A percentile compares a stretch with the other conserved stretches of the same genome.
Evolutionary conservation across 106 monocot genomes (phyloP).

Genomic region (Acanthochlamys bracteata): DNA sequence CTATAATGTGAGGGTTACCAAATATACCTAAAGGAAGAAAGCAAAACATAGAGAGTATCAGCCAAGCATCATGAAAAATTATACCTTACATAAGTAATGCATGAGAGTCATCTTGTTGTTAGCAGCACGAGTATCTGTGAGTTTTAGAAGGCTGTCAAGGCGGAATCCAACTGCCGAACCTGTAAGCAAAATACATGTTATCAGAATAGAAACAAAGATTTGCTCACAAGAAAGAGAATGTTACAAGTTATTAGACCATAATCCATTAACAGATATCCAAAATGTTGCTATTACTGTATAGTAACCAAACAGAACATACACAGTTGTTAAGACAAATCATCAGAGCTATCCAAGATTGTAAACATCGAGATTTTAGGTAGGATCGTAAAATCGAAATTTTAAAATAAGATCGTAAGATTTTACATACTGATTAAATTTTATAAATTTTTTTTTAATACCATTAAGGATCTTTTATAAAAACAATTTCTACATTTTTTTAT

Average conservation of each 20-base stretch:
- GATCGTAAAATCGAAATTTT: no score
- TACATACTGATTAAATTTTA: no score
- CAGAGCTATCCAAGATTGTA: no score
- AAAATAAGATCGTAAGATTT: no score
- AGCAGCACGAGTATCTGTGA: conserved; percentile 82
- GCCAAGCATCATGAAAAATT: not conserved
- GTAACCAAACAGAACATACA: no score
- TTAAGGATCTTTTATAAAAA: no score
- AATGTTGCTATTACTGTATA: no score
- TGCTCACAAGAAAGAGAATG: not conserved
- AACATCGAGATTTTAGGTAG: no score
- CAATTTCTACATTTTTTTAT: no score
- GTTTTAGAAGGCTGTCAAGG: conserved; percentile 78
- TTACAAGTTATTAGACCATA: not conserved
- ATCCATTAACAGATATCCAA: not conserved
- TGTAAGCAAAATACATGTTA: conserved; percentile 10
- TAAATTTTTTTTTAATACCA: no score
- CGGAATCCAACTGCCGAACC: conserved; percentile 69
- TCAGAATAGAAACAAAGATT: not conserved
- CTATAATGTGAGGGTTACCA: no score
- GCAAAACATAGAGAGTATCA: not conserved
- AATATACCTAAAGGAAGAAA: not conserved
- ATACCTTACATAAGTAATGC: conserved; percentile 98
- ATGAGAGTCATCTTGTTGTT: conserved; percentile 88
- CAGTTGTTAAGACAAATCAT: no score